A percentile compares a stretch with the other conserved stretches of the same genome.
phyloP scores from a whole-genome alignment of 2,329 filamentous ascomycete genomes.

The Coleophoma cylindrospora region DNA sequence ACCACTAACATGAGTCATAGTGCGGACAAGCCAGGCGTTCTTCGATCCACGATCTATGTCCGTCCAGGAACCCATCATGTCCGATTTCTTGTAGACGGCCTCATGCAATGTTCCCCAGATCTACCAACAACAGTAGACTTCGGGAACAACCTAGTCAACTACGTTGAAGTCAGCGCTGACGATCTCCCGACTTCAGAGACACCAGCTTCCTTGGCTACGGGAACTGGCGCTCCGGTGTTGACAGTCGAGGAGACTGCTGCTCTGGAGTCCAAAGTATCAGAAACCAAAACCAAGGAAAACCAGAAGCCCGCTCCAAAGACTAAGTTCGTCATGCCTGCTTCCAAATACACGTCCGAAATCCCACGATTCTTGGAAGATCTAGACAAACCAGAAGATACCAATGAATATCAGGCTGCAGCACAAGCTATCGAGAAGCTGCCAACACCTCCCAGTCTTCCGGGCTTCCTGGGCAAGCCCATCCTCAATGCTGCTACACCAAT shows the following conservation, averaged over 20 bases:
- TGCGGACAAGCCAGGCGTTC: conserved; percentile 49
- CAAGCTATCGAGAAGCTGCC: conserved; percentile 74
- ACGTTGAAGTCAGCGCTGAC: conserved; percentile 85
- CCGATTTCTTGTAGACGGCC: conserved; percentile 90
- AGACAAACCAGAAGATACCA: conserved; percentile 76
- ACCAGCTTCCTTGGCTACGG: conserved; percentile 23
- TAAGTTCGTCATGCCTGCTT: conserved; percentile 50
- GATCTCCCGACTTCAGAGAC: conserved; percentile 45
- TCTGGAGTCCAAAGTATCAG: conserved; percentile 25
- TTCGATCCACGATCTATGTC: conserved; percentile 75
- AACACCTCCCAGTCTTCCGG: conserved; percentile 76
- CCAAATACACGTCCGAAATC: conserved; percentile 66
- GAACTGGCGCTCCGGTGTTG: conserved; percentile 8
- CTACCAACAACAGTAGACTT: conserved; percentile 95
- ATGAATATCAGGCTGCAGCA: conserved; percentile 68
- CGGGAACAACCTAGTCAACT: conserved; percentile 97
- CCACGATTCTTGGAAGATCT: conserved; percentile 84
- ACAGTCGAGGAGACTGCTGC: conserved; percentile 11
- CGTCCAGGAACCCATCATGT: conserved; percentile 94
- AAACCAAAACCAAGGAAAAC: conserved; percentile 27
- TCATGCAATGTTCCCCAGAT: conserved; percentile 83
- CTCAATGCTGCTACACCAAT: conserved; percentile 85
- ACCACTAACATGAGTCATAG: conserved; percentile 19
- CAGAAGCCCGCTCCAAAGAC: conserved; percentile 37
- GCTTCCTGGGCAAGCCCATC: conserved; percentile 92